Evolutionary conservation across 257 asterid genomes (phyloP), one percentile per base, ranked within the genome.

Genomic region (Coffea canephora): DNA sequence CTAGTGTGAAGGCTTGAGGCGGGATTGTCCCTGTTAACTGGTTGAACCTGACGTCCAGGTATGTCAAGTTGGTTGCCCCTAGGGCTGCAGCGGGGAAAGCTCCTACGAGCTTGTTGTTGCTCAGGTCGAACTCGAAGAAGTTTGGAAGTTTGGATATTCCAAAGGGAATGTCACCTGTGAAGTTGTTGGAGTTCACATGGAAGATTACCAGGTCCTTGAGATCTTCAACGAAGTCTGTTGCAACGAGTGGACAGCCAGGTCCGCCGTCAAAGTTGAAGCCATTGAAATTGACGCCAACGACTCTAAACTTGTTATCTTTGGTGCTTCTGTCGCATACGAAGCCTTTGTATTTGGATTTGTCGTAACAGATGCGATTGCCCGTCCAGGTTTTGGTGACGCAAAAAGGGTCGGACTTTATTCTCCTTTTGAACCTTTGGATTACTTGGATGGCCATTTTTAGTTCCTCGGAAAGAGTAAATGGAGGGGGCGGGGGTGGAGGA

Each of bases 21-120:
- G 88, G 90, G 2, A 93, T 54, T 14, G 52, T 41, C 0, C 97
- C 97, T 10, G 79, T 23, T 7, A 91, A 55, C 0, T 11, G 0
- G 79, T 91, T 91, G 91, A 81, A 93, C 70, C 96, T 77, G 45
- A 93, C 86, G 68, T 93, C 95, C 76, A 93, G 65, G 89, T 85
- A 91, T 34, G 94, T 91, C 46, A 91, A 87, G 7, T 86, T 83
- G 31, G 89, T 82, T 12, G 93, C 87, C 5, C 77, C 66, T 8
- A 93, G 87, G 50, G 89, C 85, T 13, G 80, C 23, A 3, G 16
- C 13, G 0, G 97, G 97, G 83, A 93, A 93, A 0, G 45, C 15
- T 5, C 95, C 95, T 11, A 19, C 7, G 70, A 84, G 87, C 23
- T 83, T 69, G 85, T 91, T 93, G 91, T 91, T 91, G 75, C 97